phyloP scores from a whole-genome alignment of 2,329 filamentous ascomycete species.

The Diaporthe helianthi region DNA sequence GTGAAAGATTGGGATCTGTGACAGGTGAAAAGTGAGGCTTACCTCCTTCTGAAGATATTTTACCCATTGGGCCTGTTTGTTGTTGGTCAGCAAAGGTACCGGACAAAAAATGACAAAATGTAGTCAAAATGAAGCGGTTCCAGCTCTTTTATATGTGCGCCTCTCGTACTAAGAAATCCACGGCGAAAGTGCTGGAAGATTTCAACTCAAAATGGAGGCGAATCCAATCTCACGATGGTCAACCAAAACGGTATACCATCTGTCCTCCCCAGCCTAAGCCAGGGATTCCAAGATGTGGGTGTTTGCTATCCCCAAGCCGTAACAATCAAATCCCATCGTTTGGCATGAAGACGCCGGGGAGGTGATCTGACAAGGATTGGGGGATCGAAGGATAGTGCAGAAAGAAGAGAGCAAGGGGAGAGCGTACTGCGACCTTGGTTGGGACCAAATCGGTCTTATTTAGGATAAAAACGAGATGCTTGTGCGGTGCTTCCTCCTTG shows the following conservation, averaged over 20 bases:
- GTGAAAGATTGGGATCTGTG: too few species aligned
- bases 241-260: constrained; percentile 88
- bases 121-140: constrained; percentile 29
- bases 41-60: constrained; percentile 86
- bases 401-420: constrained; percentile 20
- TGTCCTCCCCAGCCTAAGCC: constrained; percentile 69
- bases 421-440: constrained; percentile 92
- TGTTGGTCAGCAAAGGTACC: constrained; percentile 34
- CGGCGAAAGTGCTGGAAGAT: constrained; percentile 69
- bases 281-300: constrained; percentile 71
- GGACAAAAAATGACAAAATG: constrained; percentile 36
- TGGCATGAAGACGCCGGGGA: constrained; percentile 60
- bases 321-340: constrained; percentile 89
- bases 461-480: constrained; percentile 88
- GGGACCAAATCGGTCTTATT: constrained; percentile 96
- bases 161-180: constrained; percentile 97
- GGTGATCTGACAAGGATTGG: constrained; percentile 90
- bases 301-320: constrained; percentile 97
- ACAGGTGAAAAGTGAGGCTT: too few species aligned
- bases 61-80: constrained; percentile 86
- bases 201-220: constrained; percentile 99
- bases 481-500: constrained; percentile 90
- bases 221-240: constrained; percentile 75
- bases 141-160: constrained; percentile 66
- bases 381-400: constrained; percentile 44